phyloP scores from a whole-genome alignment of 148 eudicot genomes.

The Amaranthus hypochondriacus region DNA sequence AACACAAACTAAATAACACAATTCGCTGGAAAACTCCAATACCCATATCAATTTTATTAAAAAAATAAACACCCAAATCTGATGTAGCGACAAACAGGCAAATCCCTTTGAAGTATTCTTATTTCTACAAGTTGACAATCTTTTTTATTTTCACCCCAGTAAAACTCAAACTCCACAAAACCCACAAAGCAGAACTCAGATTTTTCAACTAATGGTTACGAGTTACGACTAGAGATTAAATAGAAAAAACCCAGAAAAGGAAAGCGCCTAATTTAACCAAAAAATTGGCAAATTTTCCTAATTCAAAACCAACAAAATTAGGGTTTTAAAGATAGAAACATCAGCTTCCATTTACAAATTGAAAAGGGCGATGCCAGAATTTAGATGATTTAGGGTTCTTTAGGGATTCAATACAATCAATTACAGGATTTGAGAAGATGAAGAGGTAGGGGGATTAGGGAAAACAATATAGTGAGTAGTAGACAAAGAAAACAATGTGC shows the following conservation, averaged over 20 bases:
- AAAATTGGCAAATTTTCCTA: constrained; percentile 17
- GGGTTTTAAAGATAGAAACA: constrained; percentile 52
- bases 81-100: not conserved
- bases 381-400: not conserved
- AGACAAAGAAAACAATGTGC: constrained; percentile 9
- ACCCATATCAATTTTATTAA: constrained; percentile 21
- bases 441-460: not conserved
- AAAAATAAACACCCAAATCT: constrained; percentile 4
- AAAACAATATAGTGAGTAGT: not conserved
- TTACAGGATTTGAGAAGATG: not conserved
- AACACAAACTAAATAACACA: constrained; percentile 30
- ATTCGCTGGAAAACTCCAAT: not conserved
- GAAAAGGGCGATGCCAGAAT: not conserved
- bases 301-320: constrained; percentile 6
- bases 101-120: not conserved
- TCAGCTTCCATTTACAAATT: constrained; percentile 69
- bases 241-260: constrained; percentile 17
- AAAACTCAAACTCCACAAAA: not conserved
- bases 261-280: constrained; percentile 14
- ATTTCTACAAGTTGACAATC: not conserved
- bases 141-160: not conserved
- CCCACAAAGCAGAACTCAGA: not conserved
- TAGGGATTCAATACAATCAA: not conserved
- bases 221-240: not conserved
- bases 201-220: not conserved